phyloP scores from a whole-genome alignment of 352 stramenopile genomes.

The Phytophthora aleatoria region DNA sequence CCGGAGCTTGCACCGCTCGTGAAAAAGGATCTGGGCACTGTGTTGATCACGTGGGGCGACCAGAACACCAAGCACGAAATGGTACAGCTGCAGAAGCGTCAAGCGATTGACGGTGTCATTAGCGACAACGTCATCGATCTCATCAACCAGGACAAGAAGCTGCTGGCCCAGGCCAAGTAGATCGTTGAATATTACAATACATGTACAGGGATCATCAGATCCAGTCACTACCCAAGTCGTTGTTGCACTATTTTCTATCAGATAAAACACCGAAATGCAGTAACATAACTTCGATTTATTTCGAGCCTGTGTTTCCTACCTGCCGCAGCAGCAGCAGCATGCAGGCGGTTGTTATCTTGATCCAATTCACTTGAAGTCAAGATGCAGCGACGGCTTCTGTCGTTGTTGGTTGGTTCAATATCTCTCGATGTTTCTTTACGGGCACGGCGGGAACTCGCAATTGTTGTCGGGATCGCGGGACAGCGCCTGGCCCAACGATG shows the following conservation, averaged over 20 bases:
- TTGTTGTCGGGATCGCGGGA: constrained; percentile 34
- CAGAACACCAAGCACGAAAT: constrained; percentile 77
- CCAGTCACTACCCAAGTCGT: not conserved
- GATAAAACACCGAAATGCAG: not conserved
- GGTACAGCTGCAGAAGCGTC: constrained; percentile 73
- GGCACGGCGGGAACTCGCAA: constrained; percentile 41
- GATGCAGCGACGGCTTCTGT: not conserved
- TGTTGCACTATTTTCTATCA: no score
- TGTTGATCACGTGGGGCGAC: constrained; percentile 79
- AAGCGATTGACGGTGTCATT: constrained; percentile 77
- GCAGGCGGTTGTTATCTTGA: no score
- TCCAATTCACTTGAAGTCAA: not conserved
- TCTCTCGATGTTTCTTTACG: not conserved
- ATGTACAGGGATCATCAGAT: constrained; percentile 1
- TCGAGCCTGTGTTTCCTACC: constrained; percentile 8
- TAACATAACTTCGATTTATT: constrained; percentile 18
- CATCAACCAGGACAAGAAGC: constrained; percentile 53
- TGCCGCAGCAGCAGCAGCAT: not conserved
- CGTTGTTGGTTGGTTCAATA: no score
- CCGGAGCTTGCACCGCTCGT: constrained; percentile 56
- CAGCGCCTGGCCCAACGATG: constrained; percentile 16
- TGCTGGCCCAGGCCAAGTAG: constrained; percentile 23
- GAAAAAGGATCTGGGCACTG: constrained; percentile 44
- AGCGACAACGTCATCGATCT: constrained; percentile 86
- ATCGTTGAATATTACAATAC: not conserved